phyloP scores from a whole-genome alignment of 495 filamentous ascomycete genomes.

The Podospora fimiseda region DNA sequence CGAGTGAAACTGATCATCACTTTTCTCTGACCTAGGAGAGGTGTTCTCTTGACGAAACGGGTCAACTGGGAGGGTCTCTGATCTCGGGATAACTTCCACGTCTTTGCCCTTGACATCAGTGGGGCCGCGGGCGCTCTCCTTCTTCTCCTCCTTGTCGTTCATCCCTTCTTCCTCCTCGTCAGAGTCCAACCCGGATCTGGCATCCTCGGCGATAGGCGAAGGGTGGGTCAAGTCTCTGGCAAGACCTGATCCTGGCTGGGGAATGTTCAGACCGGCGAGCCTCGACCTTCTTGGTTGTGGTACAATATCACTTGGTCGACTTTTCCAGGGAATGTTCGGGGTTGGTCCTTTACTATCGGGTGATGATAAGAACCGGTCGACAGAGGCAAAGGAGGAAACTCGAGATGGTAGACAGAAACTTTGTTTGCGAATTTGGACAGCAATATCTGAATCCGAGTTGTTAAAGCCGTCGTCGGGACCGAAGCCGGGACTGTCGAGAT shows the following conservation, averaged over 20 bases:
- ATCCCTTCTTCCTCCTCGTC: background rate
- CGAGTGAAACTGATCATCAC: background rate
- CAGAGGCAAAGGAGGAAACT: background rate
- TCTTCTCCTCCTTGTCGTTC: background rate
- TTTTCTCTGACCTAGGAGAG: background rate
- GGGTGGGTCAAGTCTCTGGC: background rate
- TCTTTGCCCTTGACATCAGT: background rate
- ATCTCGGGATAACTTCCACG: background rate
- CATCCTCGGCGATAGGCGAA: background rate
- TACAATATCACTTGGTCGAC: slow-evolving; percentile 6
- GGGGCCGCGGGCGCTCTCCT: background rate
- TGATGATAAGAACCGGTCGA: slow-evolving; percentile 1
- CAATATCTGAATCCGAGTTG: background rate
- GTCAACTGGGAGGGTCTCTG: too few species aligned
- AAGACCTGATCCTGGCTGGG: background rate
- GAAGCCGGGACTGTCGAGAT: slow-evolving; percentile 15
- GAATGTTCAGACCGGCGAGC: background rate
- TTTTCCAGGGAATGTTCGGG: background rate
- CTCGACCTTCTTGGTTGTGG: slow-evolving; percentile 1
- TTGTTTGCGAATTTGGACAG: slow-evolving; percentile 1
- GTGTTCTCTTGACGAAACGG: background rate
- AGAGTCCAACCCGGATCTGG: background rate
- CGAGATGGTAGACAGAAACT: slow-evolving; percentile 1
- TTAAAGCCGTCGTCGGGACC: slow-evolving; percentile 11
- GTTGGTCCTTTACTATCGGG: slow-evolving; percentile 4